phyloP scores from a whole-genome alignment of 73 alveolate species.

The Vitrella brassicaformis region DNA sequence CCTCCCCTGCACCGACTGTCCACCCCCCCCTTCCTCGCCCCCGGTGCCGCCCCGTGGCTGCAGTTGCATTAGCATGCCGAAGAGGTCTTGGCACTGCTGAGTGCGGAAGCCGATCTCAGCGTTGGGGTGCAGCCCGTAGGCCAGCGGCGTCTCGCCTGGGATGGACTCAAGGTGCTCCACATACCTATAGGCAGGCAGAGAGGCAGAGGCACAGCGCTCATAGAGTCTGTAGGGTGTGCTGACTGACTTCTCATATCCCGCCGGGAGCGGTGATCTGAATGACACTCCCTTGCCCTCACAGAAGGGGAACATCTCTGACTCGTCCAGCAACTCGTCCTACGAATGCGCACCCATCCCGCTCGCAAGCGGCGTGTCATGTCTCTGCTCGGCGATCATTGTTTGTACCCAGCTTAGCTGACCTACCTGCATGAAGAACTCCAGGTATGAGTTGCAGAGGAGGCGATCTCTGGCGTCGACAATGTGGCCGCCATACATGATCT shows the following conservation, averaged over 20 bases:
- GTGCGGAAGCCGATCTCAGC: constrained; percentile 99
- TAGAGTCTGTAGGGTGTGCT: neutral
- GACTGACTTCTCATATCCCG: constrained; percentile 7
- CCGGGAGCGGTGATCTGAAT: constrained; percentile 21
- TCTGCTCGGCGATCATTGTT: too few species aligned
- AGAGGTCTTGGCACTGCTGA: constrained; percentile 56
- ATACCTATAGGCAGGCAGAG: constrained; percentile 42
- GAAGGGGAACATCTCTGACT: constrained; percentile 97
- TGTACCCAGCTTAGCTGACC: too few species aligned
- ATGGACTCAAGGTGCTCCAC: constrained; percentile 88
- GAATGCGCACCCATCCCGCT: too few species aligned
- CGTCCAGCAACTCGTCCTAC: constrained; percentile 94
- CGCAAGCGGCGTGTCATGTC: too few species aligned
- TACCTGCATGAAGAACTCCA: constrained; percentile 90
- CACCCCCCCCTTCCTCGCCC: constrained; percentile 72
- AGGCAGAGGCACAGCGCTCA: too few species aligned
- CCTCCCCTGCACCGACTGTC: constrained; percentile 38
- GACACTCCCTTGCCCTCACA: constrained; percentile 83
- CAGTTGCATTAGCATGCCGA: constrained; percentile 57
- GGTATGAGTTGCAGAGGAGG: constrained; percentile 85
- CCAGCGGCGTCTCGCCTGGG: constrained; percentile 66
- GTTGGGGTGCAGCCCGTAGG: constrained; percentile 99
- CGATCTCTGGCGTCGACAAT: constrained; percentile 99
- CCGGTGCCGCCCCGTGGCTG: constrained; percentile 65
- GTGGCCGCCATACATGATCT: constrained; percentile 99